Evolutionary conservation across 345 rosid species (phyloP).

Genomic region (Citrus trifoliata): DNA sequence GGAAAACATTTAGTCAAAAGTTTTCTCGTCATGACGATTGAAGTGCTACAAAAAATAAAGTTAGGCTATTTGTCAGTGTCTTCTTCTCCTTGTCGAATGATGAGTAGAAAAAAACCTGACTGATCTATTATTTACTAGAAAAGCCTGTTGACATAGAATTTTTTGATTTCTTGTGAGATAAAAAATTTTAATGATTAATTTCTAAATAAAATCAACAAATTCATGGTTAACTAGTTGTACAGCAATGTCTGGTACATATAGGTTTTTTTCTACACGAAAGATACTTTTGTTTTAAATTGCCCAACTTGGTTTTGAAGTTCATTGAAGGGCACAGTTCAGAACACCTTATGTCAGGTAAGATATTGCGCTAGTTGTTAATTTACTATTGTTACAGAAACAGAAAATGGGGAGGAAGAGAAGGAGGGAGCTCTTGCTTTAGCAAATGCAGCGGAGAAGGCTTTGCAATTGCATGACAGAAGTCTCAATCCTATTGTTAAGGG

Average conservation of each 20-base stretch:
- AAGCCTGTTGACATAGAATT: too few species aligned
- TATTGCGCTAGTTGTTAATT: background rate
- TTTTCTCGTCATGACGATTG: background rate
- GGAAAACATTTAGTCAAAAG: background rate
- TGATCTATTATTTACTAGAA: too few species aligned
- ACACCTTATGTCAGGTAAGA: background rate
- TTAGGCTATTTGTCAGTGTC: background rate
- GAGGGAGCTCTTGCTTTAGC: constrained; percentile 61
- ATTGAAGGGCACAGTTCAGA: background rate
- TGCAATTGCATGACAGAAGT: constrained; percentile 52
- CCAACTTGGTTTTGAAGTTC: background rate
- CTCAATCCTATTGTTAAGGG: constrained; percentile 42
- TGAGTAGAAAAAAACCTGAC: background rate
- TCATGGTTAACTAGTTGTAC: background rate
- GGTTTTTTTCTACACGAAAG: background rate
- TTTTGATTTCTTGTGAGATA: too few species aligned
- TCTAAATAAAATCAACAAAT: background rate
- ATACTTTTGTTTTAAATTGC: background rate
- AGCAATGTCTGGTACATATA: background rate
- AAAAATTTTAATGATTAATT: background rate
- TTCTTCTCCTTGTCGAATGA: background rate
- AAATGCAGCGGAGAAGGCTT: constrained; percentile 55
- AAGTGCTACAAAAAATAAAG: background rate
- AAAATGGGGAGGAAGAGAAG: constrained; percentile 27
- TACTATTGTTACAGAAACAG: constrained; percentile 26